Evolutionary conservation across 2,329 filamentous ascomycete species (phyloP).

Genomic region (Exophiala sp.): DNA sequence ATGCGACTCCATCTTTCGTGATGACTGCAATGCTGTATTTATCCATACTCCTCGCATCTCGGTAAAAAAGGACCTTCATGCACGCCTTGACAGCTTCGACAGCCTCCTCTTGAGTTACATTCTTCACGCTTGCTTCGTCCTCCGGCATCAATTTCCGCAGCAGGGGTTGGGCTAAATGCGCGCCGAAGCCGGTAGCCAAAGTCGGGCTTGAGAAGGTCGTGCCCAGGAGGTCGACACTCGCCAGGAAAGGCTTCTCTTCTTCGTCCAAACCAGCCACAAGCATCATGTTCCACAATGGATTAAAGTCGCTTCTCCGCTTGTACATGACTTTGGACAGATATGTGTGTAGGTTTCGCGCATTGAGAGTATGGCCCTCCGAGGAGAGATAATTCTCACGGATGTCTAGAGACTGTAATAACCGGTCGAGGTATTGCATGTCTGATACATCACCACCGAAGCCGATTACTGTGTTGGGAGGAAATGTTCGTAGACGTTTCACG

Average conservation of each 20-base stretch:
- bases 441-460: conserved; percentile 96
- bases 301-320: conserved; percentile 88
- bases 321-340: conserved; percentile 97
- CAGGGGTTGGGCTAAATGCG: conserved; percentile 88
- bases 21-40: conserved; percentile 87
- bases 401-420: conserved; percentile 79
- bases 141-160: conserved; percentile 80
- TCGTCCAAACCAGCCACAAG: conserved; percentile 86
- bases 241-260: conserved; percentile 78
- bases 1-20: conserved; percentile 76
- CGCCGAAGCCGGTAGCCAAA: conserved; percentile 88
- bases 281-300: conserved; percentile 95
- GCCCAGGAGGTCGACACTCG: conserved; percentile 84
- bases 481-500: conserved; percentile 88
- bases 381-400: conserved; percentile 81
- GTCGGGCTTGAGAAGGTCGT: conserved; percentile 86
- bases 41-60: conserved; percentile 89
- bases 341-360: conserved; percentile 91
- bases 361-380: conserved; percentile 55
- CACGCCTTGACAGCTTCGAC: conserved; percentile 81
- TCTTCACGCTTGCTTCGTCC: conserved; percentile 64
- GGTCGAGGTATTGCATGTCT: conserved; percentile 98
- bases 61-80: conserved; percentile 98
- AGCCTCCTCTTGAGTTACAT: conserved; percentile 73
- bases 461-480: conserved; percentile 78